phyloP scores from a whole-genome alignment of 2,329 filamentous ascomycete genomes.

The Fusarium solani-melongenae region DNA sequence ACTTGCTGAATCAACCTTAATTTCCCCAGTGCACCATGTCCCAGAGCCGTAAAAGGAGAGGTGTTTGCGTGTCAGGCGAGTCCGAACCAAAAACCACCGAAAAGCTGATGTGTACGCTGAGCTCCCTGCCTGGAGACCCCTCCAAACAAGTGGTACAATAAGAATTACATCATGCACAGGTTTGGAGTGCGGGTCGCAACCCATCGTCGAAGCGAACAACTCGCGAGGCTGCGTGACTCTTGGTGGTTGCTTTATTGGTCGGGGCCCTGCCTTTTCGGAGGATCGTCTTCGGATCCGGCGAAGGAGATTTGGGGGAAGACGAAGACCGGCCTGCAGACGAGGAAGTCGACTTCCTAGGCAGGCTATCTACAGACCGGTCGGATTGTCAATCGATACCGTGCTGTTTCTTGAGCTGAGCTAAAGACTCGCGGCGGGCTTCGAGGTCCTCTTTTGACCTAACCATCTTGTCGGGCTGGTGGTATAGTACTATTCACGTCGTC shows the following conservation, averaged over 20 bases:
- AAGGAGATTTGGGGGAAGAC: conserved; percentile 55
- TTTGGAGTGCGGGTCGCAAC: conserved; percentile 50
- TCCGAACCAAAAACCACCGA: conserved; percentile 41
- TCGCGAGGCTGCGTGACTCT: conserved; percentile 52
- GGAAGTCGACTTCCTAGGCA: conserved; percentile 55
- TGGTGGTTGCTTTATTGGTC: conserved; percentile 48
- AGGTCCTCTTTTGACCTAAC: conserved; percentile 91
- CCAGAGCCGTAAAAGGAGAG: conserved; percentile 37
- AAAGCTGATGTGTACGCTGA: conserved; percentile 33
- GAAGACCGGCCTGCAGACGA: conserved; percentile 72
- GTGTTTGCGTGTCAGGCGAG: conserved; percentile 39
- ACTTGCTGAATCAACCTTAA: conserved; percentile 46
- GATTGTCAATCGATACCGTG: conserved; percentile 98
- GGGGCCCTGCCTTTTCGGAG: conserved; percentile 56
- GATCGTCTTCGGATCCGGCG: conserved; percentile 56
- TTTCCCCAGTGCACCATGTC: conserved; percentile 45
- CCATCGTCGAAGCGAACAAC: conserved; percentile 57
- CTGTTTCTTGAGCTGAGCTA: conserved; percentile 98
- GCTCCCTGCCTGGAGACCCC: conserved; percentile 22
- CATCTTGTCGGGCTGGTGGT: conserved; percentile 75
- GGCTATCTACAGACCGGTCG: conserved; percentile 73
- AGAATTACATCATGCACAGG: conserved; percentile 51
- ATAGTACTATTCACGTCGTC: conserved; percentile 60
- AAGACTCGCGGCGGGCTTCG: conserved; percentile 91
- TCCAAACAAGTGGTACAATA: conserved; percentile 38